Evolutionary conservation across 495 filamentous ascomycete genomes (phyloP), one percentile per base, ranked within the genome.

Genomic region (Penicillium herquei): DNA sequence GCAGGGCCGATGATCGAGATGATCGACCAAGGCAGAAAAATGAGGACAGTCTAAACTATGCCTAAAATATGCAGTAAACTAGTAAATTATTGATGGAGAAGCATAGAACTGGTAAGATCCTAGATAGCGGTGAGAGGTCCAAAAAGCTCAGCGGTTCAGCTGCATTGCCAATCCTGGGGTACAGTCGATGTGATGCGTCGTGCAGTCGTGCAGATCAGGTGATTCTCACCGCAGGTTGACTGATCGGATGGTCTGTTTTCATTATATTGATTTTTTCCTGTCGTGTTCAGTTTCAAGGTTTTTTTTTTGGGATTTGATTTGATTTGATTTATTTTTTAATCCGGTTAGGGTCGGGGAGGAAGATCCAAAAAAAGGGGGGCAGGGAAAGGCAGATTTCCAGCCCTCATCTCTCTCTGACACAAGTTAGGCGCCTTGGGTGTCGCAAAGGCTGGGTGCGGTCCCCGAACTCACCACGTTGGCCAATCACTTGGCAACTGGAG

Each of bases 101-200:
- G 50, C 26, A 33, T 52, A 14, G 18, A 33, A 44, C 30, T 52
- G 39, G 50, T 52, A 52, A n/a, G 13, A 26, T 16, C 17, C 39
- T 43, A 52, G 21, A 21, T 52, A 52, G 50, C 50, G 50, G 50
- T 52, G 50, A 44, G 50, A 30, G 14, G 10, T 21, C 11, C 14
- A 35, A 14, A 40, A 35, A 10, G 8, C 26, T 42, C 39, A 43
- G 50, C 50, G 39, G 33, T 42, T 44, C 48, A 57, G 55, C 44
- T 50, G 46, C 46, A 51, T 49, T 49, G 51, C 37, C 42, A 52
- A 55, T 52, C 32, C 57, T 55, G 57, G 57, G 57, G 57, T 60
- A 39, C 57, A 60, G 33, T 40, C 14, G 48, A 56, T 52, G 52
- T 51, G 52, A 60, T 55, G 52, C 47, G 37, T 34, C 31, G 42